Base-by-base conservation (phyloP, 768 basidiomycete species). In the Pleurotus cornucopiae region DNA sequence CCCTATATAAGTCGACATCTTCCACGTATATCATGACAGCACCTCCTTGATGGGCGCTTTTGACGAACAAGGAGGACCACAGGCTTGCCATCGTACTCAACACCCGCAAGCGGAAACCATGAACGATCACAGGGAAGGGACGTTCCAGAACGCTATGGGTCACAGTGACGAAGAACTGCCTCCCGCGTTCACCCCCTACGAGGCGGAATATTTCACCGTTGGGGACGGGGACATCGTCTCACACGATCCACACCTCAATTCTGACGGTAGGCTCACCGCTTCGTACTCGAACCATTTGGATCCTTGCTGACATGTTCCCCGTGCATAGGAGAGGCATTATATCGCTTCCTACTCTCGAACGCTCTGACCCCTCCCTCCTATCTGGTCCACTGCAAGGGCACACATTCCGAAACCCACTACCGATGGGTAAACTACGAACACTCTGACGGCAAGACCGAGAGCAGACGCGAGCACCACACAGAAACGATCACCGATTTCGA, bases 261-360 rank as follows among this genome's bases (percentile, higher is more conserved):
- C 77, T 48, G 86, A 89, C 61, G 86, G 86, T 70, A 46, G 7
- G 57, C 55, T 4, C 6, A 52, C 40, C 16, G 12, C 21, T 11
- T n/a, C 14, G 41, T 16, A 1, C 18, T 52, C 16, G 20, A 4
- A 12, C 14, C n/a, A 12, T 16, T 16, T 39, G 5, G 20, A 6
- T 25, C 6, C 6, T 25, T 6, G 34, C 12, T 25, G 5, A 16
- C n/a, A 26, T 16, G 16, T 37, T 13, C 37, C n/a, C 13, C 30
- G 2, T 18, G 5, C 30, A 34, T 11, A 52, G 51, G 51, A 45
- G 86, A 87, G 62, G 84, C 85, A 0, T 76, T 91, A 20, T 89
- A 88, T 66, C 81, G 87, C 56, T 92, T 89, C 67, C 71, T 92
- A 14, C 78, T 89, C 20, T 74, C 76, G 3, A 82, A 86, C 52